Evolutionary conservation across 768 basidiomycete genomes (phyloP).

Genomic region (Hericium rajendrae): DNA sequence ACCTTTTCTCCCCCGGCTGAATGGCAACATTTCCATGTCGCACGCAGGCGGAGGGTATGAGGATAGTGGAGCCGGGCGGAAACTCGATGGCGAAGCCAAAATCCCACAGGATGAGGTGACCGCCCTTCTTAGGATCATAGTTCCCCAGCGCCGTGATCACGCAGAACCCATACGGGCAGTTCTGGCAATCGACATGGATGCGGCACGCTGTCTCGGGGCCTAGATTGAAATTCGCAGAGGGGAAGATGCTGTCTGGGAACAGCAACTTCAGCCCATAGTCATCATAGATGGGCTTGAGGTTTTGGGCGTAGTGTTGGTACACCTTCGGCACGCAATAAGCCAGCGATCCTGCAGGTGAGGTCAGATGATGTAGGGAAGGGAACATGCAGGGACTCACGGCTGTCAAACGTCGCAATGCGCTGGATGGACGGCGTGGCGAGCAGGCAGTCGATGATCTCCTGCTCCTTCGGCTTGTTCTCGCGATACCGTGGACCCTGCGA

Average conservation of each 20-base stretch:
- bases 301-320: no score
- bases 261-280: not conserved
- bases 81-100: constrained; percentile 12
- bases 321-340: no score
- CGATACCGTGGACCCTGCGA: no score
- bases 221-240: constrained; percentile 12
- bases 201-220: constrained; percentile 4
- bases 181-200: constrained; percentile 7
- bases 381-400: no score
- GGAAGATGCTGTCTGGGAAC: constrained; percentile 11
- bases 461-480: no score
- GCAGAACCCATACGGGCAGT: constrained; percentile 7
- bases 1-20: not conserved
- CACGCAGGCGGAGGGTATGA: constrained; percentile 12
- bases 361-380: no score
- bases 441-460: no score
- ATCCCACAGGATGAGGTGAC: constrained; percentile 13
- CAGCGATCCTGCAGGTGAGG: no score
- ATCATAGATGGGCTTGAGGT: not conserved
- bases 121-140: constrained; percentile 11
- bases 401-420: no score
- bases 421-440: no score
- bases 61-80: constrained; percentile 10
- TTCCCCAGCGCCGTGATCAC: constrained; percentile 6
- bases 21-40: constrained; percentile 14